phyloP scores from a whole-genome alignment of 306 rosid genomes.

The Cercis canadensis region DNA sequence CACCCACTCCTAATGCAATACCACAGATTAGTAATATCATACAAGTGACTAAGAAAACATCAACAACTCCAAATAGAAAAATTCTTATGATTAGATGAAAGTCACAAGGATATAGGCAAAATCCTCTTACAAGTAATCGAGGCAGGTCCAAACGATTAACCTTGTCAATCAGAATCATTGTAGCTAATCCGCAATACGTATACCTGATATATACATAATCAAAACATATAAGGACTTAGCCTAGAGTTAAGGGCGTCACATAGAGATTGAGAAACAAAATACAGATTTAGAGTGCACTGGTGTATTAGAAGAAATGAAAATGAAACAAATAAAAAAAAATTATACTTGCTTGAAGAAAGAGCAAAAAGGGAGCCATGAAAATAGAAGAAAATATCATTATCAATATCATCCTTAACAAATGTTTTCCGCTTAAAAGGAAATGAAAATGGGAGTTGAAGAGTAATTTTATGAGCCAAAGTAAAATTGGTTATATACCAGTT shows the following conservation, averaged over 20 bases:
- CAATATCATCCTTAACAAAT: not conserved
- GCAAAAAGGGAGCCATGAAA: not conserved
- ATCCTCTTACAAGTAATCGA: slow-evolving; percentile 72
- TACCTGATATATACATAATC: slow-evolving; percentile 59
- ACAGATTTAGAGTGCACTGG: not conserved
- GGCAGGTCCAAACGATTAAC: slow-evolving; percentile 83
- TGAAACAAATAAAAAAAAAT: too few species aligned
- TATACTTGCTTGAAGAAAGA: too few species aligned
- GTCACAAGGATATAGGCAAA: slow-evolving; percentile 28
- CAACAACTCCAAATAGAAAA: slow-evolving; percentile 10
- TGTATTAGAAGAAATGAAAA: not conserved
- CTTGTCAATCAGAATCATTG: slow-evolving; percentile 88
- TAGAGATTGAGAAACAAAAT: not conserved
- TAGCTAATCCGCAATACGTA: slow-evolving; percentile 91
- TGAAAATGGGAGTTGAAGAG: not conserved
- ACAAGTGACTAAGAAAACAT: not conserved
- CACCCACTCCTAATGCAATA: slow-evolving; percentile 76
- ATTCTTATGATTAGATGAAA: not conserved
- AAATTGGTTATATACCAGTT: not conserved
- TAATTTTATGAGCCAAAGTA: not conserved
- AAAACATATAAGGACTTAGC: not conserved
- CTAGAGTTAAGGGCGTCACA: slow-evolving; percentile 6
- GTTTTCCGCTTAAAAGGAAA: not conserved
- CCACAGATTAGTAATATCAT: slow-evolving; percentile 19
- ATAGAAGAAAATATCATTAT: too few species aligned